phyloP scores from a whole-genome alignment of 2,329 filamentous ascomycete species.

The Ophiostoma himal-ulmi region DNA sequence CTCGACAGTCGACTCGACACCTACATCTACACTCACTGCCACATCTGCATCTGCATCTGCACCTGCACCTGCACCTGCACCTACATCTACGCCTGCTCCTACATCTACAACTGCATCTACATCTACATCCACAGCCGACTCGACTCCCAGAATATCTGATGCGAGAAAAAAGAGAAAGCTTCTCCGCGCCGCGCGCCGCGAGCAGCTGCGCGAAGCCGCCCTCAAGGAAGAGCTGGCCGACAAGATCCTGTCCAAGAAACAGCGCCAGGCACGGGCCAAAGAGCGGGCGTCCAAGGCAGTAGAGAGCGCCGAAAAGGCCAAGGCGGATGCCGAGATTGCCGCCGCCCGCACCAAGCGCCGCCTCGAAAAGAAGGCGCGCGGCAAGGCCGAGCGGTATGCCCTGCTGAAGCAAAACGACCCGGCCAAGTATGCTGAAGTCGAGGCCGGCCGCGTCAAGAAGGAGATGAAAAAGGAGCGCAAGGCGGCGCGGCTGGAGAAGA shows the following conservation, averaged over 20 bases:
- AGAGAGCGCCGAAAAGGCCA: not conserved
- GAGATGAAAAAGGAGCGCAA: constrained; percentile 9
- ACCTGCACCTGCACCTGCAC: not conserved
- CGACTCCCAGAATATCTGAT: not conserved
- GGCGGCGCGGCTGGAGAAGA: constrained; percentile 9
- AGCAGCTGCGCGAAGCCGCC: not conserved
- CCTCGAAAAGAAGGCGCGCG: not conserved
- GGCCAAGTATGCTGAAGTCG: not conserved
- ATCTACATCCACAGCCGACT: not conserved
- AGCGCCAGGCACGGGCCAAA: not conserved
- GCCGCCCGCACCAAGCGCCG: constrained; percentile 5
- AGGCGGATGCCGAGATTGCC: not conserved
- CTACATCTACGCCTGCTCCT: not conserved
- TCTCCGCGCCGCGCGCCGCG: not conserved
- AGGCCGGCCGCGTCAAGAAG: constrained; percentile 2
- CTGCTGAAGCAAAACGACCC: not conserved
- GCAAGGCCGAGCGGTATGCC: not conserved
- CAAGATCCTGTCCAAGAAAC: not conserved
- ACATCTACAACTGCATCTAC: not conserved
- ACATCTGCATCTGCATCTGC: no score
- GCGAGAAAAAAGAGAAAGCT: constrained; percentile 1
- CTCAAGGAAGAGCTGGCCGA: constrained; percentile 8
- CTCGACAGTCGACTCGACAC: not conserved
- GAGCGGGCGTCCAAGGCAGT: not conserved
- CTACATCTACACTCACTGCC: not conserved